Evolutionary conservation across 441 rosid species (phyloP), one percentile per base, ranked within the genome.

Genomic region (Populus hybrid): DNA sequence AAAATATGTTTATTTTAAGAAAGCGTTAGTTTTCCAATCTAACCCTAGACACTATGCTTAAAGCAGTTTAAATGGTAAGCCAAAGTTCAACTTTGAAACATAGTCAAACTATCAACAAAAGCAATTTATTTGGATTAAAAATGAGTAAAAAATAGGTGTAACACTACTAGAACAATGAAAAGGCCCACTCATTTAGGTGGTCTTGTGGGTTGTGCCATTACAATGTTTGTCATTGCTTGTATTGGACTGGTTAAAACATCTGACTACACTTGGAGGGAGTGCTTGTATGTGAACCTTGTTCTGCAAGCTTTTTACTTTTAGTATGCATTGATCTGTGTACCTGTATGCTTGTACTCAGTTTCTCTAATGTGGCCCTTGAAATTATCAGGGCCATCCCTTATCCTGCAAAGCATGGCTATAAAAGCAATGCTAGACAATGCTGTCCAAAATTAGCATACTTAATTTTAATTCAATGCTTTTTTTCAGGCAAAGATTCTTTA

Each of bases 401-500:
- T 61, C 24, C 77, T 63, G 8, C 40, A 35, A 35, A 57, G 23
- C 46, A 18, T 42, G 64, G n/a, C 64, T 21, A 34, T 16, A n/a
- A 72, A 18, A 3, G 10, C 14, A 40, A 14, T 14, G 57, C 57
- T 38, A 40, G 64, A 10, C 28, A 21, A 65, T 68, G 46, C 59
- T 54, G 6, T 34, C 50, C 14, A 16, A 68, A 77, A 70, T 75
- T 18, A 35, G 32, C 14, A 3, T 12, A 18, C 24, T 54, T 73
- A 46, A 46, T 68, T 67, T 35, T 35, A 46, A 14, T 26, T 66
- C 8, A 30, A 16, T 78, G 26, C 26, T 2, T 11, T 42, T 40
- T 75, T 88, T 78, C 90, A 96, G 99, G 97, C 97, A 73, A 96
- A 93, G 87, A 90, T 96, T 80, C 93, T 91, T 63, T 91, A 94